Percentiles rank a stretch among this genome's conserved stretches.
phyloP scores from a whole-genome alignment of 495 filamentous ascomycete genomes.

The Aspergillus asperescens region DNA sequence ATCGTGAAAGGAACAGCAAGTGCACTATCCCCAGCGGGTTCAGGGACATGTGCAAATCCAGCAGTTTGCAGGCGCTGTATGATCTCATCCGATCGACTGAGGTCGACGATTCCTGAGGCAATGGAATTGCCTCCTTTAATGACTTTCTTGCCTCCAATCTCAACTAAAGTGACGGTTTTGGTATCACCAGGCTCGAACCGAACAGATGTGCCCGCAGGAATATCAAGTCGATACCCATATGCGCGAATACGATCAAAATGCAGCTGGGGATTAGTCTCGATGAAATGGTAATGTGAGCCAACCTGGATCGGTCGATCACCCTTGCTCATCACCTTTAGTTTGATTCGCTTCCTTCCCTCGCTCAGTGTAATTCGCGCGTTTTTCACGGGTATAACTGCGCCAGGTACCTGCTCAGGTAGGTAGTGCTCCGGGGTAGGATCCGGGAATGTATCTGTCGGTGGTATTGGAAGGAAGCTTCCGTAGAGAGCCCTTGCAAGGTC shows the following conservation, averaged over 20 bases:
- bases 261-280: conserved; percentile 86
- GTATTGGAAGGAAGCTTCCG: conserved; percentile 85
- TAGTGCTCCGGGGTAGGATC: conserved; percentile 57
- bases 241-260: conserved; percentile 84
- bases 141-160: conserved; percentile 78
- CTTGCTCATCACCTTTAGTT: conserved; percentile 71
- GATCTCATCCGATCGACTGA: conserved; percentile 57
- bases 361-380: conserved; percentile 61
- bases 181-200: conserved; percentile 93
- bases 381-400: conserved; percentile 71
- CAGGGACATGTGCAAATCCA: conserved; percentile 72
- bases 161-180: conserved; percentile 87
- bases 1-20: conserved; percentile 60
- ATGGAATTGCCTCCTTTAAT: conserved; percentile 81
- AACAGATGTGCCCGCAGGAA: conserved; percentile 85
- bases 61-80: conserved; percentile 56
- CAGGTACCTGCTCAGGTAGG: conserved; percentile 62
- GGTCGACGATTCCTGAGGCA: conserved; percentile 66
- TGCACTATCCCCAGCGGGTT: conserved; percentile 52
- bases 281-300: conserved; percentile 94
- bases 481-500: conserved; percentile 82
- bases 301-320: conserved; percentile 91
- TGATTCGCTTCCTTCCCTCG: conserved; percentile 66
- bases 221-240: conserved; percentile 84
- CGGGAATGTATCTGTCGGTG: conserved; percentile 60